These are phyloP conservation scores for Solanum gracilifrons DNA, from an alignment of 257 asterid genomes.

Conservation along the genomic window DNA sequence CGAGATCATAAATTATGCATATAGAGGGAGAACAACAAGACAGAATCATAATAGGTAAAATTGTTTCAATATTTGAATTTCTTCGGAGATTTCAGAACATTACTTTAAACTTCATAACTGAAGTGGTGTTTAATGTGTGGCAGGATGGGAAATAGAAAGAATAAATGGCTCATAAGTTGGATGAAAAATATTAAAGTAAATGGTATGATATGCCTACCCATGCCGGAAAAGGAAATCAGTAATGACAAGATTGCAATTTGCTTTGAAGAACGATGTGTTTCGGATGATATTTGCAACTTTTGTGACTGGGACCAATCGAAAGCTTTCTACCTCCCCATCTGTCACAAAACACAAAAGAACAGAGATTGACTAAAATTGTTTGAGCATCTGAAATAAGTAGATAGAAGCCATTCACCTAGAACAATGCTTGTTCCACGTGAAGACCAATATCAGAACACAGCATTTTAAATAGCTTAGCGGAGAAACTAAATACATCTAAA, in stretches of 20 bases:
- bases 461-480: not conserved
- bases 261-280: constrained; percentile 45
- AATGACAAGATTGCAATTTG: constrained; percentile 76
- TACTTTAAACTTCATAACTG: not conserved
- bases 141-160: not conserved
- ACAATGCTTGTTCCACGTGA: not conserved
- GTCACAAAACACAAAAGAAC: not conserved
- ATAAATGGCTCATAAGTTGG: not conserved
- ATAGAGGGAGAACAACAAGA: not conserved
- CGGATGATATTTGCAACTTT: constrained; percentile 59
- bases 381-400: not conserved
- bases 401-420: not conserved
- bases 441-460: not conserved
- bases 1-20: not conserved
- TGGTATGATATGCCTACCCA: constrained; percentile 37
- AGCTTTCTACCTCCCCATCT: constrained; percentile 99
- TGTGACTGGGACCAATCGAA: constrained; percentile 44
- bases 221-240: constrained; percentile 89
- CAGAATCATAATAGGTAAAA: not conserved
- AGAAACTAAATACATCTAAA: not conserved
- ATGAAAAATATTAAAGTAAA: not conserved
- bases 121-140: not conserved
- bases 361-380: not conserved
- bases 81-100: not conserved
- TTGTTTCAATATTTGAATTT: not conserved